Percentiles rank a stretch among this genome's conserved stretches.
Conservation (phyloP, 768 basidiomycete species). For the Pholiota conissans region DNA sequence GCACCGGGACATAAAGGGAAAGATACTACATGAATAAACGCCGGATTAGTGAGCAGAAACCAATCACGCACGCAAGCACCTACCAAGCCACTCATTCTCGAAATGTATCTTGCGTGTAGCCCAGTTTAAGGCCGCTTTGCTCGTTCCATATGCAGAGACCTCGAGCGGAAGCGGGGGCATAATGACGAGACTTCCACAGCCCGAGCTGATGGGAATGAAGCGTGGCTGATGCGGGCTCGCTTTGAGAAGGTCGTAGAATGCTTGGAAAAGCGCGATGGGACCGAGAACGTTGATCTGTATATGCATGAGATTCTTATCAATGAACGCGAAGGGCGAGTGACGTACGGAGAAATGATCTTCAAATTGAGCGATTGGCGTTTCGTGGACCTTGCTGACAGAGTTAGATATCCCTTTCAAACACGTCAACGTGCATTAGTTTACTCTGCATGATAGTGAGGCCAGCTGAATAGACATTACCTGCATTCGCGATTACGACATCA, state of each 20-base stretch:
- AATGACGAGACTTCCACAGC: neutral
- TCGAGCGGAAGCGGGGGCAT: neutral
- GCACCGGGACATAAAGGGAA: neutral
- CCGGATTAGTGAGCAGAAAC: neutral
- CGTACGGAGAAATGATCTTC: neutral
- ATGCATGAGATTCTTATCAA: neutral
- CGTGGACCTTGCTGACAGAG: neutral
- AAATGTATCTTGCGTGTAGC: neutral
- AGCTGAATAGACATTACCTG: too few species aligned
- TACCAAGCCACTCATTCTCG: neutral
- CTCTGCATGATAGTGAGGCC: too few species aligned
- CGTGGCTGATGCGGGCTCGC: neutral
- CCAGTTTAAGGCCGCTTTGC: neutral
- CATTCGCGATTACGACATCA: conserved; percentile 3
- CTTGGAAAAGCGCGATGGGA: neutral
- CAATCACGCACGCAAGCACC: neutral
- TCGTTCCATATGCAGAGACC: neutral
- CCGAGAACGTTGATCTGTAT: neutral
- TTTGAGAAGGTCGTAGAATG: neutral
- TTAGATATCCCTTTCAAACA: neutral
- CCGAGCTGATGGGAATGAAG: neutral
- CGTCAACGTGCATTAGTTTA: too few species aligned
- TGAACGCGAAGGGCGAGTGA: neutral
- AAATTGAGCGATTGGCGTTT: neutral
- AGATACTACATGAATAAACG: neutral